Conservation (phyloP, 331 rosid species). For the Pyrus hybrid region DNA sequence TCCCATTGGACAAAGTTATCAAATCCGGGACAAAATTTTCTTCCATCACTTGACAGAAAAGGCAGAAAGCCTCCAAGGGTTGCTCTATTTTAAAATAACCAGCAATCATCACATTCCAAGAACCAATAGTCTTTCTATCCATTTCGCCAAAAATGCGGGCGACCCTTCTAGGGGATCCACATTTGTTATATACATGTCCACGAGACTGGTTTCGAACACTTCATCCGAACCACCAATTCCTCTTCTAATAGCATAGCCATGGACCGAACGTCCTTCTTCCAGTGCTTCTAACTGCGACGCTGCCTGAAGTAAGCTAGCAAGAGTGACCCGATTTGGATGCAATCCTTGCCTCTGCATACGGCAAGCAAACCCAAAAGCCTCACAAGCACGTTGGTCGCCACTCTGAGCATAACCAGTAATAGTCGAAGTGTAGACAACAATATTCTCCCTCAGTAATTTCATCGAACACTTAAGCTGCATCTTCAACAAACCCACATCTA, state of each 20-base stretch:
- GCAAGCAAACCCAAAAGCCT: too few relatives aligned
- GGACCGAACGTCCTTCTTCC: constrained; percentile 29
- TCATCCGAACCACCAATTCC: constrained; percentile 36
- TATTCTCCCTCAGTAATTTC: constrained; percentile 38
- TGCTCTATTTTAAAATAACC: too few relatives aligned
- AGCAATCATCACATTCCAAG: constrained; percentile 34
- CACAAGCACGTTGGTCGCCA: too few relatives aligned
- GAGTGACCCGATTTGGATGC: too few relatives aligned
- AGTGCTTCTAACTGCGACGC: too few relatives aligned
- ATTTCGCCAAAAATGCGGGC: constrained; percentile 25
- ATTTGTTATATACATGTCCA: constrained; percentile 48
- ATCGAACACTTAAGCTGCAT: constrained; percentile 33
- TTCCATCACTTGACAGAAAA: constrained; percentile 21
- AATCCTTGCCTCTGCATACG: too few relatives aligned
- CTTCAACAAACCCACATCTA: constrained; percentile 16
- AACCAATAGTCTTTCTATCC: constrained; percentile 25
- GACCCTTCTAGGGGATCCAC: constrained; percentile 26
- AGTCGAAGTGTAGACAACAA: constrained; percentile 34
- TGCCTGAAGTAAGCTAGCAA: too few relatives aligned
- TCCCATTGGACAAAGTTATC: constrained; percentile 39
- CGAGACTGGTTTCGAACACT: constrained; percentile 36
- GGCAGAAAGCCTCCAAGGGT: too few relatives aligned
- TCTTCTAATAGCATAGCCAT: constrained; percentile 40
- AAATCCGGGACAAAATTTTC: constrained; percentile 37
- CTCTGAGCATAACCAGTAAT: too few relatives aligned